Evolutionary conservation across 2,329 filamentous ascomycete species (phyloP).

Genomic region (Dothistroma septosporum): DNA sequence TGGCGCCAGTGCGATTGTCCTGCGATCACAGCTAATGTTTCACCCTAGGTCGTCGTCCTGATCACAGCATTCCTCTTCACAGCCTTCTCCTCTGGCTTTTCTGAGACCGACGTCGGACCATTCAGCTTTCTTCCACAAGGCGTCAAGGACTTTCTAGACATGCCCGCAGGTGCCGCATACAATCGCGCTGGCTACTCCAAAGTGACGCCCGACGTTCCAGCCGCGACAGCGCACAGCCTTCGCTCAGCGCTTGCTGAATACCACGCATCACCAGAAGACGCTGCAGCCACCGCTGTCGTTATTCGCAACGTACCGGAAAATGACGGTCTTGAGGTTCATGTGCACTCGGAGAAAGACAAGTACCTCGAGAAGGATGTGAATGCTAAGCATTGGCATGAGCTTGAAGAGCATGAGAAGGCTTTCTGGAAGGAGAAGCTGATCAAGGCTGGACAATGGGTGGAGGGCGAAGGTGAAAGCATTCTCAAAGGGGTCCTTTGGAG

Average conservation of each 20-base stretch:
- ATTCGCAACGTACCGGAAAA: slow-evolving; percentile 36
- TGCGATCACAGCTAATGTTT: slow-evolving; percentile 13
- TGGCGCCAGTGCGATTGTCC: background rate
- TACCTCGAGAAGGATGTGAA: slow-evolving; percentile 42
- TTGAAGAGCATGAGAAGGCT: slow-evolving; percentile 58
- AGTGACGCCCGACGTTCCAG: slow-evolving; percentile 5
- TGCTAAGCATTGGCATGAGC: slow-evolving; percentile 67
- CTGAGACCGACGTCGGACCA: slow-evolving; percentile 39
- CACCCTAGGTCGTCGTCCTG: slow-evolving; percentile 46
- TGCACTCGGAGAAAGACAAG: slow-evolving; percentile 37
- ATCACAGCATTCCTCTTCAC: slow-evolving; percentile 61
- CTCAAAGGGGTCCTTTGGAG: slow-evolving; percentile 75
- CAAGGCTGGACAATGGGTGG: slow-evolving; percentile 73
- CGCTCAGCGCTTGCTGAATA: slow-evolving; percentile 16
- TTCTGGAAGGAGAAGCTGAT: slow-evolving; percentile 66
- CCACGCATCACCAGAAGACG: slow-evolving; percentile 20
- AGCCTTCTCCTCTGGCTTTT: slow-evolving; percentile 50
- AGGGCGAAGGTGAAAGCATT: slow-evolving; percentile 70
- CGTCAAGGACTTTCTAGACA: slow-evolving; percentile 37
- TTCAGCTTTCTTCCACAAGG: slow-evolving; percentile 53
- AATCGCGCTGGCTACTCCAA: slow-evolving; percentile 13
- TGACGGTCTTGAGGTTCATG: slow-evolving; percentile 35
- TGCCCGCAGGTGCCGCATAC: slow-evolving; percentile 17
- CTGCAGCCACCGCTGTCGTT: slow-evolving; percentile 35
- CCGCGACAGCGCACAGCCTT: slow-evolving; percentile 5